Conservation (phyloP, 495 filamentous ascomycete species). For the Aspergillus asperescens region DNA sequence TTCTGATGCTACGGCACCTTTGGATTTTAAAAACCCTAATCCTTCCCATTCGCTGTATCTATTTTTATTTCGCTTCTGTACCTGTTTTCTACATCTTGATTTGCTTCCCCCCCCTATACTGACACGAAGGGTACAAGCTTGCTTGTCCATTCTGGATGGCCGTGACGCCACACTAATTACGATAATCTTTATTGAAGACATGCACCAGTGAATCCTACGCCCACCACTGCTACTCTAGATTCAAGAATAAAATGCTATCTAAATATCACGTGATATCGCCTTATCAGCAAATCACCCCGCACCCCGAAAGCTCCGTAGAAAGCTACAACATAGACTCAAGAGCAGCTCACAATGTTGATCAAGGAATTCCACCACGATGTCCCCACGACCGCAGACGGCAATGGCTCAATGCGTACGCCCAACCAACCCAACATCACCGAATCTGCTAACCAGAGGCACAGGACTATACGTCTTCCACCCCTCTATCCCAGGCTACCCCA, state of each 20-base stretch:
- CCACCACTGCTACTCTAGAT: no score
- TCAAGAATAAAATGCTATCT: not conserved
- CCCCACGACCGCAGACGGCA: conserved; percentile 56
- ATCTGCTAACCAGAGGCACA: conserved; percentile 23
- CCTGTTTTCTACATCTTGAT: not conserved
- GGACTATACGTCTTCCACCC: conserved; percentile 90
- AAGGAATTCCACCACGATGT: conserved; percentile 63
- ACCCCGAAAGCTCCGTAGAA: not conserved
- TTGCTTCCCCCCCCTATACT: not conserved
- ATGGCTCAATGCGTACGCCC: conserved; percentile 55
- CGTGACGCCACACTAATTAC: conserved; percentile 1
- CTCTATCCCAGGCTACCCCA: conserved; percentile 72
- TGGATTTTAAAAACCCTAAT: no score
- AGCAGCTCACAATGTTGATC: conserved; percentile 58
- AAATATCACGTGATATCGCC: not conserved
- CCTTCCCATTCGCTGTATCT: conserved; percentile 17
- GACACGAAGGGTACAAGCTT: not conserved
- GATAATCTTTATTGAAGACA: conserved; percentile 1
- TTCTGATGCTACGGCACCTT: no score
- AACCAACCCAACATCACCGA: not conserved
- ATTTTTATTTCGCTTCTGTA: not conserved
- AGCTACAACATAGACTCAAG: not conserved
- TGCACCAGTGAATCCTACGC: not conserved
- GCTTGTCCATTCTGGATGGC: not conserved
- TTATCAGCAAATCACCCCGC: conserved; percentile 2